phyloP scores from a whole-genome alignment of 352 stramenopile genomes.

The Phytopythium cucurbitacearum region DNA sequence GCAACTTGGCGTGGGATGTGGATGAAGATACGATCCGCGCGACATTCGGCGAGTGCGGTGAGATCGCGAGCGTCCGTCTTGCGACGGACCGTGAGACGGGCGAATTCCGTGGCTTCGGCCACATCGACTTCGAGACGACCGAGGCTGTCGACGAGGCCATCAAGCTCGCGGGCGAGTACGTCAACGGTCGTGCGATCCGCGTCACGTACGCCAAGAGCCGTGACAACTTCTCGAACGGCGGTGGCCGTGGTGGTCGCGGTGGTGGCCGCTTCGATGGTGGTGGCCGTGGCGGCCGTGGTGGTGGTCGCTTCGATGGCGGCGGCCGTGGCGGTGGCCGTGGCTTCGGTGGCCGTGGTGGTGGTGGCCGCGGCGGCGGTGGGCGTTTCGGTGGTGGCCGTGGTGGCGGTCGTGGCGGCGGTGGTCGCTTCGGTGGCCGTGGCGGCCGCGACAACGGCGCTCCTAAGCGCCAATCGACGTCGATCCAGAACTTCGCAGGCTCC shows the following conservation, averaged over 20 bases:
- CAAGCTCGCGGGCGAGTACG: constrained; percentile 89
- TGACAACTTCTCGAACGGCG: constrained; percentile 24
- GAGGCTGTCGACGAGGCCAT: constrained; percentile 91
- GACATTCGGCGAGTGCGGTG: constrained; percentile 93
- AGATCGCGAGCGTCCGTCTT: constrained; percentile 94
- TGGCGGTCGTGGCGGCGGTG: constrained; percentile 47
- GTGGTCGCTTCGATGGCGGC: constrained; percentile 31
- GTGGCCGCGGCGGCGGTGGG: constrained; percentile 39
- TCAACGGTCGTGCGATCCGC: constrained; percentile 91
- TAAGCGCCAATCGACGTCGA: constrained; percentile 86
- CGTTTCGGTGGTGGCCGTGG: constrained; percentile 53
- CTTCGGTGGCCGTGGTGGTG: constrained; percentile 33
- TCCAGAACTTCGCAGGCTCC: constrained; percentile 93
- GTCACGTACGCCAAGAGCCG: constrained; percentile 94
- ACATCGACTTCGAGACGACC: constrained; percentile 96
- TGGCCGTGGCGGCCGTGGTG: constrained; percentile 41
- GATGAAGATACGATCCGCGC: constrained; percentile 93
- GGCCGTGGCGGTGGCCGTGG: constrained; percentile 61
- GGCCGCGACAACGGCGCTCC: constrained; percentile 65
- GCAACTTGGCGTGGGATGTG: constrained; percentile 96
- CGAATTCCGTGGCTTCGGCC: constrained; percentile 97
- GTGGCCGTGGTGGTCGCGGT: constrained; percentile 22
- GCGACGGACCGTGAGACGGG: constrained; percentile 96
- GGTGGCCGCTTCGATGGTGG: constrained; percentile 18
- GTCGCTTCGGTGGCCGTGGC: constrained; percentile 43